Conservation (phyloP, 371 early-diverging fungal genomes). For the Amoeboradix gromovi region DNA sequence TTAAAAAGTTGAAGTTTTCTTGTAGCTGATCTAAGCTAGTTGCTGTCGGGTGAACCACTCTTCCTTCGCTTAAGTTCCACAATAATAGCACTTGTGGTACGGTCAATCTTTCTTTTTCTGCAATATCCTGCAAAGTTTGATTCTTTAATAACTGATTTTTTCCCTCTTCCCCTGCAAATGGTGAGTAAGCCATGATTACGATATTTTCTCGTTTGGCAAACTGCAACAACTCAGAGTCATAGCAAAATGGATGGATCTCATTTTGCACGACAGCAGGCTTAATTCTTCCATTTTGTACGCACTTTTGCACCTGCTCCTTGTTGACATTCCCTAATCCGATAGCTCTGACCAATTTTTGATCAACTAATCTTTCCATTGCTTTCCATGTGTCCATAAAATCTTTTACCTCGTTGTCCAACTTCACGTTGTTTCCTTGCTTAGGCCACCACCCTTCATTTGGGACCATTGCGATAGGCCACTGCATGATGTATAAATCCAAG, state of each 20-base stretch:
- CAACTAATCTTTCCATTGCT: conserved; percentile 37
- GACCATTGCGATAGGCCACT: conserved; percentile 27
- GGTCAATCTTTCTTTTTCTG: no score
- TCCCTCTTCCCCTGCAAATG: no score
- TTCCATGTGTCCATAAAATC: conserved; percentile 26
- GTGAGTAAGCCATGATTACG: no score
- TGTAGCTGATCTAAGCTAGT: no score
- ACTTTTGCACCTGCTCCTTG: conserved; percentile 21
- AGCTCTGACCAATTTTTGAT: conserved; percentile 18
- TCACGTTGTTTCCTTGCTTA: neutral
- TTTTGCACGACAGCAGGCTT: conserved; percentile 54
- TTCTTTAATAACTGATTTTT: no score
- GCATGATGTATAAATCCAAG: conserved; percentile 64
- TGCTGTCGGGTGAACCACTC: no score
- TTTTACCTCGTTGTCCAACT: conserved; percentile 2
- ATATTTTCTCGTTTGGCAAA: no score
- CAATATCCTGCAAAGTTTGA: no score
- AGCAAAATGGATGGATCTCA: conserved; percentile 10
- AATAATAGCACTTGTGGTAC: no score
- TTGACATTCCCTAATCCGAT: conserved; percentile 67
- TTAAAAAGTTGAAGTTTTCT: no score
- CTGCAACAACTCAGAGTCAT: no score
- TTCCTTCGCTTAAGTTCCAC: no score
- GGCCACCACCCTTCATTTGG: neutral
- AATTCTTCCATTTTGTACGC: conserved; percentile 30